Evolutionary conservation across 1,284 basidiomycete species (phyloP).

Genomic region (Meira miltonrushii): DNA sequence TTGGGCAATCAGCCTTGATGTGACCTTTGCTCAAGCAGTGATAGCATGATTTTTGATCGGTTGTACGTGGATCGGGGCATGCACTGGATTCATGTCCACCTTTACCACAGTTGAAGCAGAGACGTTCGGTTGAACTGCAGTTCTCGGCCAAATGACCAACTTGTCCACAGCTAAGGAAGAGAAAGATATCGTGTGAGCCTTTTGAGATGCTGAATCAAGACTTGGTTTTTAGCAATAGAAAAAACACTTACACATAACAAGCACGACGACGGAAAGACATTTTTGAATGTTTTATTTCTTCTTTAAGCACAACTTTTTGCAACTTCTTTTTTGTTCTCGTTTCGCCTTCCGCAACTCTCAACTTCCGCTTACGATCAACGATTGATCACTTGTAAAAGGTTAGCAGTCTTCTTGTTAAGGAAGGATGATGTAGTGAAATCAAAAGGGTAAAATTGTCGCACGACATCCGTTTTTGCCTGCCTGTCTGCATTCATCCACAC

Average conservation of each 20-base stretch:
- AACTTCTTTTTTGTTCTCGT: background rate
- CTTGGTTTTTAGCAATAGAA: background rate
- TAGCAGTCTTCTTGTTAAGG: too few relatives aligned
- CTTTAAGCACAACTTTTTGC: background rate
- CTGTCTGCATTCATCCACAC: too few relatives aligned
- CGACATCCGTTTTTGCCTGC: too few relatives aligned
- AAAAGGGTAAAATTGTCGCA: too few relatives aligned
- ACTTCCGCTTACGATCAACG: background rate
- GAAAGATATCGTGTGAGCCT: background rate
- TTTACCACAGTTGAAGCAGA: constrained; percentile 8
- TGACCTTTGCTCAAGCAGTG: constrained; percentile 15
- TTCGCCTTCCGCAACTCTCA: background rate
- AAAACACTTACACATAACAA: constrained; percentile 8
- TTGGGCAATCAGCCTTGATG: constrained; percentile 15
- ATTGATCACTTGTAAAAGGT: too few relatives aligned
- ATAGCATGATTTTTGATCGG: constrained; percentile 17
- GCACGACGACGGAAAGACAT: constrained; percentile 8
- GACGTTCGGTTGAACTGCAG: constrained; percentile 9
- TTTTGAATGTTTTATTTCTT: background rate
- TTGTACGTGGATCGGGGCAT: constrained; percentile 15
- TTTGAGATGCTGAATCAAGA: background rate
- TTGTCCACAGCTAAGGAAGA: constrained; percentile 4
- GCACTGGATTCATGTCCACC: constrained; percentile 12
- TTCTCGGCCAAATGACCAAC: constrained; percentile 11
- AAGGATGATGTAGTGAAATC: too few relatives aligned